Base-by-base conservation (phyloP, 2,329 filamentous ascomycete species). In the Pseudopyrenochaeta lycopersici region DNA sequence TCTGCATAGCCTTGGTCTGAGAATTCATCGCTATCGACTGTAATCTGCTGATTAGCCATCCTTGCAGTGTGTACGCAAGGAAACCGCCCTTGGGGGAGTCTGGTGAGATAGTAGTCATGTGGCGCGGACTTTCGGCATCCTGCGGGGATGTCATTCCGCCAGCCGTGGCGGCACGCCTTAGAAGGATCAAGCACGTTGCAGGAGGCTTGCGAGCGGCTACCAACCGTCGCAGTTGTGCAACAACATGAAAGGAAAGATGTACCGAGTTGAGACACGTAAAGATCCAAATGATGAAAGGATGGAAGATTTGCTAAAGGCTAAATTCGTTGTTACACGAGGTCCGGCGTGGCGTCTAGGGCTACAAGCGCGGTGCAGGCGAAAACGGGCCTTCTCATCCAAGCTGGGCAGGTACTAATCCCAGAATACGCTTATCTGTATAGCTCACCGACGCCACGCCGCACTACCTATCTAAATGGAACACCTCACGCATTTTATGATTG, bases 1-100 rank as follows among this genome's bases (percentile, higher is more conserved):
- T 52, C 49, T 36, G 49, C 49, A 39, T 52, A 52, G 35, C 49
- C 49, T n/a, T 35, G n/a, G 12, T 52, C 49, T 20, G 49, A 52
- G 14, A 46, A 52, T 11, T 35, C 36, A 3, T 52, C 49, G 38
- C 49, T 52, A 23, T 52, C 49, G 43, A 52, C 49, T 6, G 43
- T 27, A 15, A 52, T 52, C 29, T 52, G 39, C 7, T 23, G 15
- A 18, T 46, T 30, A 29, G 49, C 30, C 49, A 52, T 52, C 2
- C 10, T 30, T 18, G 20, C 27, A 21, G 35, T 29, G 17, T 18
- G 20, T 36, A 36, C 43, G 29, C 30, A 30, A 39, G 11, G 33
- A 12, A 17, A n/a, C 40, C 14, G 27, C 27, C 15, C 33, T 35
- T 17, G 21, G 31, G 7, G 7, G 32, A 17, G 31, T 43, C 17